phyloP scores from a whole-genome alignment of 1,284 basidiomycete species.

The Microbotryum silenes-acaulis region DNA sequence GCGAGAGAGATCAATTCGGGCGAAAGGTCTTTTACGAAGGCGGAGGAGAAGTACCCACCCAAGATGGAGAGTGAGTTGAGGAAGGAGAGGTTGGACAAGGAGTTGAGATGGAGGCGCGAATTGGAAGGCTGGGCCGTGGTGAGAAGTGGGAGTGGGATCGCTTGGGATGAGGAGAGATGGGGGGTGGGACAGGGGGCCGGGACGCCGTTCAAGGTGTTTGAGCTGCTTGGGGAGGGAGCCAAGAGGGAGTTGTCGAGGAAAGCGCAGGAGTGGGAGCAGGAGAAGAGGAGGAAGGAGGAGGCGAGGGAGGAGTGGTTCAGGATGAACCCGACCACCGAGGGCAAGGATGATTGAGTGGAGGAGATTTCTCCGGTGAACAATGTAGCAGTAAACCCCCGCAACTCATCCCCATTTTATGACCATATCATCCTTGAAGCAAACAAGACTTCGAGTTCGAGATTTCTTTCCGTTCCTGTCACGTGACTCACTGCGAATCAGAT shows the following conservation, averaged over 20 bases:
- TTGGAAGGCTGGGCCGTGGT: slow-evolving; percentile 35
- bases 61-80: slow-evolving; percentile 54
- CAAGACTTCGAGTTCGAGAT: no score
- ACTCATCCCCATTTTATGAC: no score
- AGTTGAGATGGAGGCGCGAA: slow-evolving; percentile 34
- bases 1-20: slow-evolving; percentile 70
- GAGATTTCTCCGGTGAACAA: not conserved
- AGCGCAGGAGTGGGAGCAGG: slow-evolving; percentile 6
- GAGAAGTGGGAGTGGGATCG: slow-evolving; percentile 31
- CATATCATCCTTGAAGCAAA: no score
- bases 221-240: slow-evolving; percentile 3
- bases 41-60: slow-evolving; percentile 71
- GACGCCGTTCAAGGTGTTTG: slow-evolving; percentile 14
- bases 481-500: no score
- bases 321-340: slow-evolving; percentile 3
- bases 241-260: slow-evolving; percentile 4
- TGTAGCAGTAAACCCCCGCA: no score
- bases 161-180: slow-evolving; percentile 30
- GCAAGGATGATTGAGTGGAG: not conserved
- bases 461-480: no score
- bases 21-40: slow-evolving; percentile 72
- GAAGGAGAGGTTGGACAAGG: slow-evolving; percentile 34
- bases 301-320: not conserved
- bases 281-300: slow-evolving; percentile 5
- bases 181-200: slow-evolving; percentile 1